Evolutionary conservation across 805 yeast genomes (phyloP).

Genomic region (Wickerhamomyces rabaulensis): DNA sequence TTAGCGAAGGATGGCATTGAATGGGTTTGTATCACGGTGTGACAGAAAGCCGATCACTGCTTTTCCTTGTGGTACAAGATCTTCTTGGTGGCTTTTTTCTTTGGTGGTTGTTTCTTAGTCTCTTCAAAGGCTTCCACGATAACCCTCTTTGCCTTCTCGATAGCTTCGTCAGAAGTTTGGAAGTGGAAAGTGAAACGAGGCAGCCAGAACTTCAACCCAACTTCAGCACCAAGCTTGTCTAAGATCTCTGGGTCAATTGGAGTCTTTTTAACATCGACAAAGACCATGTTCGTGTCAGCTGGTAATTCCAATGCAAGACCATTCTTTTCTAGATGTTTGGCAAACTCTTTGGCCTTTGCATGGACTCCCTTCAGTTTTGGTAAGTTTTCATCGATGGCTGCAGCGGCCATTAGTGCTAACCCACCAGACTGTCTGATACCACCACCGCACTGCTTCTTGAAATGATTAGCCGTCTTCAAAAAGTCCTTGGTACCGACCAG

Average conservation of each 20-base stretch:
- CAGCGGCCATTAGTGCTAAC: slow-evolving; percentile 70
- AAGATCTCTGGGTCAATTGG: slow-evolving; percentile 54
- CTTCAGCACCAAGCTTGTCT: slow-evolving; percentile 46
- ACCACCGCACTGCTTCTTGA: slow-evolving; percentile 91
- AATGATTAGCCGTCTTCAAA: slow-evolving; percentile 71
- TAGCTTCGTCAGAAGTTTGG: slow-evolving; percentile 17
- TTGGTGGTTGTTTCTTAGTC: slow-evolving; percentile 12
- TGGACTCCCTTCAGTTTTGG: slow-evolving; percentile 45
- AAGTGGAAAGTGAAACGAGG: slow-evolving; percentile 63
- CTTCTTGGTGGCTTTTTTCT: not conserved
- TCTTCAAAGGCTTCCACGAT: slow-evolving; percentile 35
- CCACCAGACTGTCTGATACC: slow-evolving; percentile 88
- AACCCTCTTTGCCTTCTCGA: slow-evolving; percentile 22
- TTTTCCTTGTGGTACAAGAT: not conserved
- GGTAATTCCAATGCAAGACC: slow-evolving; percentile 63
- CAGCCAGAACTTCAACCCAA: slow-evolving; percentile 54
- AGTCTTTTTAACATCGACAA: slow-evolving; percentile 45
- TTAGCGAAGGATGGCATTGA: too few relatives aligned
- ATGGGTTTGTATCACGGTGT: too few relatives aligned
- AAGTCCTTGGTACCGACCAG: slow-evolving; percentile 61
- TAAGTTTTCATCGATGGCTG: slow-evolving; percentile 67
- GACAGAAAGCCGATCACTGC: too few relatives aligned
- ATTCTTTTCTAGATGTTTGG: slow-evolving; percentile 41
- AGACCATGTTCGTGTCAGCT: slow-evolving; percentile 79
- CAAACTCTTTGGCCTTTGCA: slow-evolving; percentile 44